phyloP scores from a whole-genome alignment of 1,139 yeast species.

The Geotrichum aggregatum region DNA sequence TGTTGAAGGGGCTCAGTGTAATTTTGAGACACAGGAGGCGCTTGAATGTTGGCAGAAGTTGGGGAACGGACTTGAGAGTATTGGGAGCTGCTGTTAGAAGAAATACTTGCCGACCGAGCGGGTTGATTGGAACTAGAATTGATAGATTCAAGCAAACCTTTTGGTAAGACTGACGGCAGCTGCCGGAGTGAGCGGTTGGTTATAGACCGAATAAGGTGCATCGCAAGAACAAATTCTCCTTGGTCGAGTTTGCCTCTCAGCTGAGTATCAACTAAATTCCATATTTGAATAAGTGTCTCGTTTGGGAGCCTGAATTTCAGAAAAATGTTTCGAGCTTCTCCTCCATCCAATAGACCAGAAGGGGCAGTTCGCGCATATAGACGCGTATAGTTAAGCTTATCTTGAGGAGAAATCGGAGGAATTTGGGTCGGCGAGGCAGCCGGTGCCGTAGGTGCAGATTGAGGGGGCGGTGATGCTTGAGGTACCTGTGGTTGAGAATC shows the following conservation, averaged over 20 bases:
- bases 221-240: constrained; percentile 81
- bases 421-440: constrained; percentile 35
- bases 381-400: constrained; percentile 65
- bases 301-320: constrained; percentile 82
- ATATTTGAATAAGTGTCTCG: constrained; percentile 72
- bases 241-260: constrained; percentile 67
- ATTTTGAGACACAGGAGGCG: background rate
- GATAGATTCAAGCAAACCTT: constrained; percentile 33
- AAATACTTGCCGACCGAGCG: constrained; percentile 3
- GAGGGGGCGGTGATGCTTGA: constrained; percentile 17
- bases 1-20: constrained; percentile 24
- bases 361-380: constrained; percentile 69
- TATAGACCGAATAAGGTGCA: constrained; percentile 87
- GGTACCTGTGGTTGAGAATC: constrained; percentile 19
- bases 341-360: constrained; percentile 60
- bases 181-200: constrained; percentile 62
- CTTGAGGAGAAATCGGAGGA: constrained; percentile 61
- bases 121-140: background rate
- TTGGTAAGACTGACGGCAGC: constrained; percentile 67
- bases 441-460: background rate
- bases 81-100: constrained; percentile 25
- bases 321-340: constrained; percentile 76
- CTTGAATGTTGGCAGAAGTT: constrained; percentile 24
- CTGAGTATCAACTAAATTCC: constrained; percentile 80
- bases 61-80: constrained; percentile 24